Evolutionary conservation across 345 rosid species (phyloP), one percentile per base, ranked within the genome.

Genomic region (Isatis tinctoria): DNA sequence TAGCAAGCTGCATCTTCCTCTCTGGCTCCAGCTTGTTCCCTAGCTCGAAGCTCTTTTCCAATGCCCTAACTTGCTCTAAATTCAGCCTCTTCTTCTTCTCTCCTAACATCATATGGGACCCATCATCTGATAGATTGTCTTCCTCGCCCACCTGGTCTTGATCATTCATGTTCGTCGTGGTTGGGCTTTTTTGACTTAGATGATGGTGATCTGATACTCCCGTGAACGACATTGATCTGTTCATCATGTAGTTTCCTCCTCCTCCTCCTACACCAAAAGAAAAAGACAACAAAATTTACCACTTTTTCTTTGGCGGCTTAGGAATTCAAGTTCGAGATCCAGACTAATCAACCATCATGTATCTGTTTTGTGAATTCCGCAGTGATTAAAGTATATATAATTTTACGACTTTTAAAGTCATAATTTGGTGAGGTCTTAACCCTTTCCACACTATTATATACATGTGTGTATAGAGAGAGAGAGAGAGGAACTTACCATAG

Each of bases 11-110:
- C 81, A 83, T 64, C 81, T 87, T 88, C 75, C 94, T 84, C 74
- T 85, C 91, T 8, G 94, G 94, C 70, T 88, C 94, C 8, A 88
- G 91, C 84, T 88, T 88, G 81, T 88, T 88, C 52, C 89, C 91
- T 26, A 84, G 70, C 75, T 88, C 94, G 57, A 88, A 88, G 75
- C 89, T 87, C 86, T 82, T 88, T 79, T 87, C 94, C 3, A 87
- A 84, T 26, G 89, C 89, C 82, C 84, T 87, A 39, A 87, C 94
- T 82, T 88, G 94, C 75, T 87, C 91, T 68, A 82, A 43, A 76
- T 81, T 88, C 45, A 88, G 82, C 86, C 94, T 85, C 88, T 83
- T 88, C 85, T 87, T 88, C 84, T 83, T 88, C 86, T 88, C 94
- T 59, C 89, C 91, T 35, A 73, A 62, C 14, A 79, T 65, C 76